phyloP scores from a whole-genome alignment of 345 rosid genomes.

The Reutealis trisperma region DNA sequence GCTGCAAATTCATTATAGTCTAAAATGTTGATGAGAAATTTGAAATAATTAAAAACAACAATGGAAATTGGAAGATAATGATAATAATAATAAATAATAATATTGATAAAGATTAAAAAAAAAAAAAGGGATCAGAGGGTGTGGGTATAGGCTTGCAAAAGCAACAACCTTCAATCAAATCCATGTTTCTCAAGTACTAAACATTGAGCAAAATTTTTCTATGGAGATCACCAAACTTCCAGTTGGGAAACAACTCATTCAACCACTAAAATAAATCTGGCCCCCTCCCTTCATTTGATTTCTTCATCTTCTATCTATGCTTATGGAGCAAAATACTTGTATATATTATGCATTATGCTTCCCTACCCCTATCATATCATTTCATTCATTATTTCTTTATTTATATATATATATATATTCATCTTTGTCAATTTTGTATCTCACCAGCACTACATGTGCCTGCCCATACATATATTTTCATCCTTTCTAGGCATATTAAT shows the following conservation, averaged over 20 bases:
- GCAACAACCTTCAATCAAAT: conserved; percentile 48
- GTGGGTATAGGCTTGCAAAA: conserved; percentile 28
- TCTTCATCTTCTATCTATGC: background rate
- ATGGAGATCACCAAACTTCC: conserved; percentile 26
- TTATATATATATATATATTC: too few relatives aligned
- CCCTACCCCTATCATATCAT: conserved; percentile 14
- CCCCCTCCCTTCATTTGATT: conserved; percentile 29
- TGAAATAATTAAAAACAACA: background rate
- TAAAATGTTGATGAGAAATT: conserved; percentile 1
- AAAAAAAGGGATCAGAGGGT: background rate
- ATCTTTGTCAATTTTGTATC: conserved; percentile 26
- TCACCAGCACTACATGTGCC: conserved; percentile 57
- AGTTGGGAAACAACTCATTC: conserved; percentile 59
- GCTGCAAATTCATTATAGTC: too few relatives aligned
- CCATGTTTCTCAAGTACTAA: conserved; percentile 55
- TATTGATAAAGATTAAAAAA: background rate
- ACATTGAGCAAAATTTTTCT: conserved; percentile 21
- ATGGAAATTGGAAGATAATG: too few relatives aligned
- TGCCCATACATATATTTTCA: conserved; percentile 33
- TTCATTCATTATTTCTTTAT: background rate
- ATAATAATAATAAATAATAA: too few relatives aligned
- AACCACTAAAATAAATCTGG: conserved; percentile 24
- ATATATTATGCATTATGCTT: conserved; percentile 4
- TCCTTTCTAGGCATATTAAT: conserved; percentile 1
- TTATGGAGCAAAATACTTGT: conserved; percentile 20